A percentile compares a stretch with the other conserved stretches of the same genome.
phyloP scores from a whole-genome alignment of 2,329 filamentous ascomycete species.

The Fusarium graminum region DNA sequence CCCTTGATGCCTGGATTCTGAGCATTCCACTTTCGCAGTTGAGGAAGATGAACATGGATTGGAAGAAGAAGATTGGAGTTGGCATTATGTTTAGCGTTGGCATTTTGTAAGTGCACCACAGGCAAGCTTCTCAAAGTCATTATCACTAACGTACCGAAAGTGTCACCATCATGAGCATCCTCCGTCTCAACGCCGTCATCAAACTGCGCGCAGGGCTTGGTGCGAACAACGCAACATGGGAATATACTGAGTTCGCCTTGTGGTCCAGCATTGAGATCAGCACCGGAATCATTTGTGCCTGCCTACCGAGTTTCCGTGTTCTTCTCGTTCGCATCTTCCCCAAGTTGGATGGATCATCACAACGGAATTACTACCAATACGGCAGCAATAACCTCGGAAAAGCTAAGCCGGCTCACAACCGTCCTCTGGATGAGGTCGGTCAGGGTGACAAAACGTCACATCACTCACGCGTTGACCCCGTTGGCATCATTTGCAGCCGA shows the following conservation, averaged over 20 bases:
- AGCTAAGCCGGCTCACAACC: constrained; percentile 13
- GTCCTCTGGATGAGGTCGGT: too few species aligned
- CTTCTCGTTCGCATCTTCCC: constrained; percentile 57
- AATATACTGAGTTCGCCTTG: constrained; percentile 49
- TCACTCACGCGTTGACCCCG: constrained; percentile 26
- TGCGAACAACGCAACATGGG: constrained; percentile 54
- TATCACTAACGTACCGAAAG: constrained; percentile 32
- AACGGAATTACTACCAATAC: constrained; percentile 44
- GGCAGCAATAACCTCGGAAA: constrained; percentile 28
- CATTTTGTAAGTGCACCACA: constrained; percentile 54
- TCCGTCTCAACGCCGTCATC: constrained; percentile 54
- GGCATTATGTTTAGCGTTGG: constrained; percentile 65
- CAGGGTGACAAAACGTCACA: constrained; percentile 23
- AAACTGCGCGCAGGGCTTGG: constrained; percentile 44
- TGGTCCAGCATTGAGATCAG: constrained; percentile 58
- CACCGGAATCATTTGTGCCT: constrained; percentile 57
- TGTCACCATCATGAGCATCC: constrained; percentile 56
- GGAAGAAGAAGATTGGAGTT: constrained; percentile 63
- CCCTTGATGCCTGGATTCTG: constrained; percentile 65
- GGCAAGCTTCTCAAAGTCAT: fast-evolving
- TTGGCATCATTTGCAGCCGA: constrained; percentile 53
- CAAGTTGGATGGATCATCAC: constrained; percentile 49
- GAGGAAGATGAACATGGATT: constrained; percentile 57
- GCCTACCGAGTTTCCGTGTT: constrained; percentile 55
- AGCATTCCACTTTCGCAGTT: constrained; percentile 63